Evolutionary conservation across 1,284 basidiomycete genomes (phyloP).

Genomic region (Puccinia novopanici): DNA sequence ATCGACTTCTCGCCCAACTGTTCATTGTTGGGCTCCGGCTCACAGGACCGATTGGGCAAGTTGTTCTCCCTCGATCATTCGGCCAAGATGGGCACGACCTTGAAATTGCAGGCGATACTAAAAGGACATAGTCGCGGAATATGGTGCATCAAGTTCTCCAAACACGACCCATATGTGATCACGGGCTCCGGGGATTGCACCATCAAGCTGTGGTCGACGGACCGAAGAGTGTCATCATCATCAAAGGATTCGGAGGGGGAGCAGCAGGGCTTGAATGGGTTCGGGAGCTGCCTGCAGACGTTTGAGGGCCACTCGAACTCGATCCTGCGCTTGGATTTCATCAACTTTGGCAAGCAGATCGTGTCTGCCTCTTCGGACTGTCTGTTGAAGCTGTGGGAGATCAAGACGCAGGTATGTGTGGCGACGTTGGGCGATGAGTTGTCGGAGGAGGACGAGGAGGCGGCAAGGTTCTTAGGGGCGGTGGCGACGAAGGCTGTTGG

Average conservation of each 20-base stretch:
- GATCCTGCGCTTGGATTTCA: conserved; percentile 87
- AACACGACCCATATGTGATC: conserved; percentile 78
- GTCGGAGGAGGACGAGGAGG: conserved; percentile 68
- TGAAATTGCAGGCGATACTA: conserved; percentile 80
- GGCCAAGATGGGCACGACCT: conserved; percentile 59
- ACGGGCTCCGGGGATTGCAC: conserved; percentile 94
- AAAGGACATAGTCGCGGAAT: conserved; percentile 96
- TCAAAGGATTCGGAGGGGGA: conserved; percentile 67
- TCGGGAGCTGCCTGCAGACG: conserved; percentile 63
- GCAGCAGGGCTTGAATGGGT: neutral
- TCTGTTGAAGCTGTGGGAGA: conserved; percentile 91
- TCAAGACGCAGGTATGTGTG: conserved; percentile 80
- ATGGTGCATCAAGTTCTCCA: conserved; percentile 88
- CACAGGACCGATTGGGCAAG: conserved; percentile 93
- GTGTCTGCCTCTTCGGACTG: conserved; percentile 89
- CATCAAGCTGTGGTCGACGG: conserved; percentile 87
- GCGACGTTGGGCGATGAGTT: conserved; percentile 85
- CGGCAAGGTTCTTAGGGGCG: neutral
- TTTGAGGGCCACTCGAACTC: conserved; percentile 97
- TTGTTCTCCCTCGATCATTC: conserved; percentile 70
- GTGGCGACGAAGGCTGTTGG: conserved; percentile 8
- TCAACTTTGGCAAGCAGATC: conserved; percentile 80
- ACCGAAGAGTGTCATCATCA: conserved; percentile 83
- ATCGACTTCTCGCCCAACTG: conserved; percentile 92
- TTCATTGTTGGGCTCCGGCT: conserved; percentile 83